Conservation (phyloP, 2,329 filamentous ascomycete species). For the Sclerotiophoma versabilis region DNA sequence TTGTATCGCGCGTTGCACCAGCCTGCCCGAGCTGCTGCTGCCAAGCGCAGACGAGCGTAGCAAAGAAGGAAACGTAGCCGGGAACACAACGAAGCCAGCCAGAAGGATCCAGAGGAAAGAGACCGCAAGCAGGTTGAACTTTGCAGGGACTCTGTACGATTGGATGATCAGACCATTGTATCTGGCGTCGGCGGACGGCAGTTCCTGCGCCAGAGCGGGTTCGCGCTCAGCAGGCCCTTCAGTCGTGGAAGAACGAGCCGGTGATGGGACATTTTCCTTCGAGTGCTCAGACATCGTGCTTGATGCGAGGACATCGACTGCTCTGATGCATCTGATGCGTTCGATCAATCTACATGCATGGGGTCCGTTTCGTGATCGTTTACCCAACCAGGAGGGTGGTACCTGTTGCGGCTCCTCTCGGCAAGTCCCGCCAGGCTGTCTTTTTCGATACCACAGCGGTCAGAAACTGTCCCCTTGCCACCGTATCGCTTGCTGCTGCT, state of each 20-base stretch:
- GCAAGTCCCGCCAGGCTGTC: no score
- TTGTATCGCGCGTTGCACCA: not conserved
- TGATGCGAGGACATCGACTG: not conserved
- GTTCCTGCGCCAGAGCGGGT: not conserved
- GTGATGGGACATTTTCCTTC: not conserved
- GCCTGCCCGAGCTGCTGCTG: no score
- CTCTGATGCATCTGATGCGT: not conserved
- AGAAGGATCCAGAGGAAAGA: not conserved
- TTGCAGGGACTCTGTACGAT: not conserved
- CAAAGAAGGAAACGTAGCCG: not conserved
- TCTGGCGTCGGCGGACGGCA: not conserved
- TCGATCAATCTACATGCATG: no score
- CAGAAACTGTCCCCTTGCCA: no score
- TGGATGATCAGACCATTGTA: not conserved
- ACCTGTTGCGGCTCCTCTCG: no score
- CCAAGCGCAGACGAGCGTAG: not conserved
- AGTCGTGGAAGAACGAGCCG: not conserved
- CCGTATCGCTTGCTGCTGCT: no score
- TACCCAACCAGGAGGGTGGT: no score
- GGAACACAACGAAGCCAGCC: not conserved
- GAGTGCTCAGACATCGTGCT: not conserved
- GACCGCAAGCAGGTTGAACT: not conserved
- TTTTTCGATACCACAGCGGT: no score
- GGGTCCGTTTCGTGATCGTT: no score
- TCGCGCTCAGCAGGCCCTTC: not conserved